Conservation (phyloP, 225 moss, liverwort and hornwort genomes). For the Sphagnum contortum region DNA sequence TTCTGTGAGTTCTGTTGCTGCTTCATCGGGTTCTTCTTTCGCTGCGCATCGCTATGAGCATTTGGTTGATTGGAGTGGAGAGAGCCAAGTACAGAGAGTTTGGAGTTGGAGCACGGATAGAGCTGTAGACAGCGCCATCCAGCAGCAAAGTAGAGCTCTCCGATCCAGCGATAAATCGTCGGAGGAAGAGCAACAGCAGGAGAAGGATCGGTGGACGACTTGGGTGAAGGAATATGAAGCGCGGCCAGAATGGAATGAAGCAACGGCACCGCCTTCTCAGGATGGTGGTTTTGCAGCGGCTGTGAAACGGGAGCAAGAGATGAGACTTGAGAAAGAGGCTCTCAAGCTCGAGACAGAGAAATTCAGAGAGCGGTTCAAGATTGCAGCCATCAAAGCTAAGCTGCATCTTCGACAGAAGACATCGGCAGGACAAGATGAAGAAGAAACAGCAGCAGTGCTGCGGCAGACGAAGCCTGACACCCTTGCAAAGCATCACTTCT, state of each 20-base stretch:
- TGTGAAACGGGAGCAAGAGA: no score
- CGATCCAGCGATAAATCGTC: slow-evolving; percentile 2
- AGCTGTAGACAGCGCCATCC: slow-evolving; percentile 2
- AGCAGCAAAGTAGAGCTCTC: background rate
- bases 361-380: slow-evolving; percentile 3
- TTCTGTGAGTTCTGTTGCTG: no score
- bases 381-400: no score
- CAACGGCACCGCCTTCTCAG: slow-evolving; percentile 6
- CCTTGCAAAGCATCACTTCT: no score
- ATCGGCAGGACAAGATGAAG: no score
- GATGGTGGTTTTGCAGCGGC: no score
- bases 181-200: background rate
- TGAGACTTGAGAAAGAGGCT: no score
- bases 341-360: slow-evolving; percentile 13
- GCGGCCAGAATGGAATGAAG: slow-evolving; percentile 43
- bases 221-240: slow-evolving; percentile 59
- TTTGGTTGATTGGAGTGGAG: slow-evolving; percentile 27
- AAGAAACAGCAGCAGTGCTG: no score
- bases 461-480: no score
- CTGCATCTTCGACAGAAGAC: no score
- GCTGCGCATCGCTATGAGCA: slow-evolving; percentile 5
- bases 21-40: no score
- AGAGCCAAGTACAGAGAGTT: slow-evolving; percentile 3
- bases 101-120: slow-evolving; percentile 6
- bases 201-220: slow-evolving; percentile 38